A percentile compares a stretch with the other conserved stretches of the same genome.
phyloP scores from a whole-genome alignment of 2,329 filamentous ascomycete species.

The Verticillium nubilum region DNA sequence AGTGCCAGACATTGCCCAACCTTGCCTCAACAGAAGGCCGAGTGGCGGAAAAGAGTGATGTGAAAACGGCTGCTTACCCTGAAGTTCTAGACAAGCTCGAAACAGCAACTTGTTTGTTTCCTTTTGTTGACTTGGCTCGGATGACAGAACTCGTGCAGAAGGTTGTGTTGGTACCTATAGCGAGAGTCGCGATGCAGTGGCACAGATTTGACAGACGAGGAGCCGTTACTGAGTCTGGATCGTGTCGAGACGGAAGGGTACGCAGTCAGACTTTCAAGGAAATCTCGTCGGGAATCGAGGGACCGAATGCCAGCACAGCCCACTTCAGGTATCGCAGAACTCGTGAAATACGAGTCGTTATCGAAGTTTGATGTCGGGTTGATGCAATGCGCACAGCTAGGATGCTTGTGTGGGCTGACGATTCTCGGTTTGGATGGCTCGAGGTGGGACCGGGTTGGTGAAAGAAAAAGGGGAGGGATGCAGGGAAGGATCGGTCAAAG shows the following conservation, averaged over 20 bases:
- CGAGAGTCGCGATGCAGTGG: conserved; percentile 1
- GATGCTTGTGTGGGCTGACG: neutral
- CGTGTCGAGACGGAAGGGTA: neutral
- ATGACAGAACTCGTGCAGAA: neutral
- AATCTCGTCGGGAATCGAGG: neutral
- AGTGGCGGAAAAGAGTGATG: neutral
- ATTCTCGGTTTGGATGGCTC: neutral
- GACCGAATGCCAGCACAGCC: neutral
- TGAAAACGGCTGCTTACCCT: neutral
- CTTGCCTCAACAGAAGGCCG: no score
- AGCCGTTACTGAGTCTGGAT: no score
- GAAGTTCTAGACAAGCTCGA: no score
- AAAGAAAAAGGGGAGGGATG: neutral
- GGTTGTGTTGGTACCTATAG: no score
- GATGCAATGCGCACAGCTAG: neutral
- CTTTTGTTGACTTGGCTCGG: neutral
- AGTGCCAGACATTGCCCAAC: no score
- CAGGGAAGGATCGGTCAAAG: neutral
- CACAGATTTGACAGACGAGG: no score
- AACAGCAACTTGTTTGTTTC: no score
- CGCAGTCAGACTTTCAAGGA: neutral
- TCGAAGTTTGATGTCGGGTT: neutral
- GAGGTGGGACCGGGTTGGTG: neutral
- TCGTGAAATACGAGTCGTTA: neutral
- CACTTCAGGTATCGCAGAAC: neutral